A percentile compares a stretch with the other conserved stretches of the same genome.
Conservation (phyloP, 2,329 filamentous ascomycete species). For the Fusarium sterilihyphosum region DNA sequence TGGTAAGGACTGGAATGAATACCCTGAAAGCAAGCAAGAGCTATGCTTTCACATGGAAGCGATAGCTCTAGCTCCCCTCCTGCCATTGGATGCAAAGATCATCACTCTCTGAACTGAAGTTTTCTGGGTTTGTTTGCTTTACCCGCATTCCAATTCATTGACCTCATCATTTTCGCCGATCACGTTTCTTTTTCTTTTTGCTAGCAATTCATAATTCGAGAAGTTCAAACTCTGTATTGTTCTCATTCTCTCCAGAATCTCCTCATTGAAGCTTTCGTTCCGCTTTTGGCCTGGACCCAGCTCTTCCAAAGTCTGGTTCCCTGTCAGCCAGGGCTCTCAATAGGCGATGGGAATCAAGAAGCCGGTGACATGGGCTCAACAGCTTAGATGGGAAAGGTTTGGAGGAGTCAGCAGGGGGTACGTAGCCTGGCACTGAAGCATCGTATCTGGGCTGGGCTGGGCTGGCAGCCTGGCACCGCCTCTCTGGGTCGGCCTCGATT, state of each 20-base stretch:
- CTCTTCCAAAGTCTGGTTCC: conserved; percentile 14
- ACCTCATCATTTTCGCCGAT: conserved; percentile 22
- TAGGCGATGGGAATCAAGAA: conserved; percentile 18
- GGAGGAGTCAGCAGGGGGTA: conserved; percentile 33
- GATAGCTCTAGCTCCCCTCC: neutral
- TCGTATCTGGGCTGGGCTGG: conserved; percentile 3
- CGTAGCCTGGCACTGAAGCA: conserved; percentile 31
- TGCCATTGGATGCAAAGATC: conserved; percentile 36
- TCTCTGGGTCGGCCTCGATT: conserved; percentile 34
- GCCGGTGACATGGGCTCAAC: conserved; percentile 18
- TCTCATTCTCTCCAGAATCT: neutral
- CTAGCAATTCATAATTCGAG: neutral
- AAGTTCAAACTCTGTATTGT: neutral
- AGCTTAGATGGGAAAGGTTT: conserved; percentile 10
- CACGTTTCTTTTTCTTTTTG: neutral
- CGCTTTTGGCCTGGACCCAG: conserved; percentile 16
- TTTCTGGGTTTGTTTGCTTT: neutral
- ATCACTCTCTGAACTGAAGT: neutral
- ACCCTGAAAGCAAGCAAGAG: neutral
- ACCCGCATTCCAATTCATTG: conserved; percentile 5
- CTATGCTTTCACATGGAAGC: conserved; percentile 25
- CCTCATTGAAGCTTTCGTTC: conserved; percentile 15
- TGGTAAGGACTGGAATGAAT: conserved; percentile 1
- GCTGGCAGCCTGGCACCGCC: conserved; percentile 37
- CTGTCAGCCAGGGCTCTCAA: conserved; percentile 19